Conservation (phyloP, 2,329 filamentous ascomycete species). For the Sporothrix phasma region DNA sequence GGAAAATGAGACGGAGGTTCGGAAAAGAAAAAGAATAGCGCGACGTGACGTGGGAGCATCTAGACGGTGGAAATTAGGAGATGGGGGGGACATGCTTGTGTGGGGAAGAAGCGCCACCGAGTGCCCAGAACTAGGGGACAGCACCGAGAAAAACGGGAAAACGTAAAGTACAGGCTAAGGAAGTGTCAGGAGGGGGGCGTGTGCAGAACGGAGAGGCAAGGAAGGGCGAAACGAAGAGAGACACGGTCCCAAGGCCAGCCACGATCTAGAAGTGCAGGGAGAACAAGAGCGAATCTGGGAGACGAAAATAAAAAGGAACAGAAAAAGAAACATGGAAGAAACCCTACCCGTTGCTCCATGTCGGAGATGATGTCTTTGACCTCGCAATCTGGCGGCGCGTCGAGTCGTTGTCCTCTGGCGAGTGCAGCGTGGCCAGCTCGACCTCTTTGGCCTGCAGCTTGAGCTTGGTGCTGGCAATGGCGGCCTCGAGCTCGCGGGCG, state of each 20-base stretch:
- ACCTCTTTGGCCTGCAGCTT: slow-evolving; percentile 63
- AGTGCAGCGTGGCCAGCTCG: slow-evolving; percentile 51
- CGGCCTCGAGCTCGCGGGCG: slow-evolving; percentile 58
- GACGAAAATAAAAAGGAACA: neutral
- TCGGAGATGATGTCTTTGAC: slow-evolving; percentile 70
- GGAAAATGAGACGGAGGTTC: neutral
- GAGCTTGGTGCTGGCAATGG: slow-evolving; percentile 61
- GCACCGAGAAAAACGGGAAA: neutral
- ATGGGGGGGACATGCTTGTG: neutral
- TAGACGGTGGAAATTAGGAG: neutral
- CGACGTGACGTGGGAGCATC: no score
- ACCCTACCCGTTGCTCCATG: slow-evolving; percentile 61
- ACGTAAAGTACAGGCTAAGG: neutral
- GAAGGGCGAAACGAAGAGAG: neutral
- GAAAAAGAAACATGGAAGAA: neutral
- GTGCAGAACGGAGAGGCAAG: neutral
- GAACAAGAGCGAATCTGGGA: neutral
- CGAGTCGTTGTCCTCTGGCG: slow-evolving; percentile 57
- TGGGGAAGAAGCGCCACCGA: neutral
- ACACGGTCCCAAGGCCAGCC: neutral
- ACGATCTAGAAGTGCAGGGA: neutral
- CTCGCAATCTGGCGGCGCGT: slow-evolving; percentile 54
- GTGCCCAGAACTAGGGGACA: neutral
- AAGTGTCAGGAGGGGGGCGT: slow-evolving; percentile 6
- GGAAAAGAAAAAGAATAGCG: neutral